A percentile compares a stretch with the other conserved stretches of the same genome.
Conservation (phyloP, 1,284 basidiomycete species). For the Xerocomus minutiporus region DNA sequence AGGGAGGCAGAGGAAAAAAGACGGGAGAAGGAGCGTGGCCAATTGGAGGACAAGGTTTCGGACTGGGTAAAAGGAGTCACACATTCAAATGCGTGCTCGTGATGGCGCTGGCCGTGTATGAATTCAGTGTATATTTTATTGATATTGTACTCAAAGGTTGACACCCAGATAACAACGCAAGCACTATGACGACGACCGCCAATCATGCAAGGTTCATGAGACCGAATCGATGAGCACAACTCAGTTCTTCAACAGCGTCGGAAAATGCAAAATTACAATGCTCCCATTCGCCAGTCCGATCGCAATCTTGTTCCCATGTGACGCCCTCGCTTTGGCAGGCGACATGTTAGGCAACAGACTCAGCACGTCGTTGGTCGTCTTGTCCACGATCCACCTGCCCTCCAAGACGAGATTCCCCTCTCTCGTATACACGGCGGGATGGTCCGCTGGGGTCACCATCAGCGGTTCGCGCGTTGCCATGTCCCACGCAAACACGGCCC, state of each 20-base stretch:
- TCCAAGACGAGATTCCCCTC: slow-evolving; percentile 18
- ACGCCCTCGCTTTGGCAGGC: slow-evolving; percentile 23
- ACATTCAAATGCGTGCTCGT: too few relatives aligned
- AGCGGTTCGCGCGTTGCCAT: slow-evolving; percentile 21
- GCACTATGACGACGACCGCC: not conserved
- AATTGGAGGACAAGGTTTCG: too few relatives aligned
- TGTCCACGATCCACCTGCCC: slow-evolving; percentile 25
- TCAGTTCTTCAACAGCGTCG: slow-evolving; percentile 1
- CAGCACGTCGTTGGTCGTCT: slow-evolving; percentile 11
- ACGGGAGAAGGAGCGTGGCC: too few relatives aligned
- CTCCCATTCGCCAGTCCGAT: slow-evolving; percentile 31
- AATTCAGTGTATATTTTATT: too few relatives aligned
- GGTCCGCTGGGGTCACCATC: slow-evolving; percentile 18
- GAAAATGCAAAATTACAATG: slow-evolving; percentile 27
- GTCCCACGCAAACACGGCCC: slow-evolving; percentile 29
- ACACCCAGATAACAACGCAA: too few relatives aligned
- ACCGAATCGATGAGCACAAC: not conserved
- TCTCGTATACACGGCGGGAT: slow-evolving; percentile 10
- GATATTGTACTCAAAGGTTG: not conserved
- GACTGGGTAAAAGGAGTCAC: too few relatives aligned
- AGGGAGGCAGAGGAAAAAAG: too few relatives aligned
- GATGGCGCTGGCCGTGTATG: too few relatives aligned
- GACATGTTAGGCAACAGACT: slow-evolving; percentile 30
- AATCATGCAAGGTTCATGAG: too few relatives aligned
- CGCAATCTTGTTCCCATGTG: slow-evolving; percentile 21